Evolutionary conservation across 768 basidiomycete genomes (phyloP), one percentile per base, ranked within the genome.

Genomic region (Neoboletus magnificus): DNA sequence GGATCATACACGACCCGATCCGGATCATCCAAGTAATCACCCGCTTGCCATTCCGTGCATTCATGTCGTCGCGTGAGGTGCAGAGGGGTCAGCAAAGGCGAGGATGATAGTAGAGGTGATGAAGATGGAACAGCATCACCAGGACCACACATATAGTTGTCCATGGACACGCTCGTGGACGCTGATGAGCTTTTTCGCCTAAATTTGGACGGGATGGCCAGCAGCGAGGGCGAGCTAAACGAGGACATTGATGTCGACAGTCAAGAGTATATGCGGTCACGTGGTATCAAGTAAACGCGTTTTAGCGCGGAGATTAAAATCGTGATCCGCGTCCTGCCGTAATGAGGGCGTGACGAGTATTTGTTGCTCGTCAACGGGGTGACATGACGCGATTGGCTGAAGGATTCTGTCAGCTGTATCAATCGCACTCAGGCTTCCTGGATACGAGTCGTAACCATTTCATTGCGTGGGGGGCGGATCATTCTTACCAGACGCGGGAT

Each of bases 291-390:
- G 60, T 71, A 57, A 71, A 72, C 70, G 71, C 69, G 69, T 66
- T 72, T 71, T 72, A 48, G 54, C 18, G 65, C 69, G 69, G 69
- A 71, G 69, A 66, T 57, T 57, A 13, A 70, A 70, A 16, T 37
- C 32, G 36, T 7, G 48, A 55, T 52, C 30, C 63, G 63, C 39
- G 63, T 37, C 23, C 33, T 59, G 63, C 51, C 63, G 63, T 65
- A 64, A 47, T 7, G 20, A 16, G 7, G 1, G 22, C 15, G 23
- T 43, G 23, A 25, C 23, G 41, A 22, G 18, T 32, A 3, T 32
- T 12, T 36, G 35, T 36, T 37, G 16, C 36, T 18, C 18, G 36
- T 37, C 36, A n/a, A 37, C 36, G 18, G 3, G 8, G 18, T 37
- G 36, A 9, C 37, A 16, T 37, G 37, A 37, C 37, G 37, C n/a